These are phyloP conservation scores for Phoenix dactylifera DNA, from an alignment of 176 grass and related monocot species.

Conservation along the genomic window DNA sequence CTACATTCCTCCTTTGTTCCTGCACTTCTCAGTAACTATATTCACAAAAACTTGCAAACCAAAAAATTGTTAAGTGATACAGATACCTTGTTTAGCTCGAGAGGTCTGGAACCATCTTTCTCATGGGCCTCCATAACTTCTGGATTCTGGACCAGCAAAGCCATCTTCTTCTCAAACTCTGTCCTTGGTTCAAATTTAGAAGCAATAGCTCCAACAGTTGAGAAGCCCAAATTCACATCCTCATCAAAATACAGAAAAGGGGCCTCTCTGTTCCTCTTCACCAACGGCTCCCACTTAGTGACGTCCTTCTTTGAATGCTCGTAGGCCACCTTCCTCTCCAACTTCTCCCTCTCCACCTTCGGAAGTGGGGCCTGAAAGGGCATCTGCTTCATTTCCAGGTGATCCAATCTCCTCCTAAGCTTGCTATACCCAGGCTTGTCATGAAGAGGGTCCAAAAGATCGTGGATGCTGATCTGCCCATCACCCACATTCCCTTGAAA, in stretches of 20 bases:
- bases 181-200: constrained; percentile 62
- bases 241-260: constrained; percentile 68
- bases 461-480: constrained; percentile 53
- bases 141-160: constrained; percentile 26
- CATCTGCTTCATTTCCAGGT: constrained; percentile 51
- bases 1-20: too few relatives aligned
- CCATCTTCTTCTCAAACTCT: constrained; percentile 74
- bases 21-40: too few relatives aligned
- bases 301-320: constrained; percentile 33
- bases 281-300: constrained; percentile 50
- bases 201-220: constrained; percentile 72
- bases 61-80: neutral
- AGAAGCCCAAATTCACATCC: constrained; percentile 55
- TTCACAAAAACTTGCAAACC: too few relatives aligned
- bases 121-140: constrained; percentile 71
- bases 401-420: constrained; percentile 57
- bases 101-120: constrained; percentile 75
- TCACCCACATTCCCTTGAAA: constrained; percentile 31
- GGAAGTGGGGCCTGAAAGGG: constrained; percentile 50
- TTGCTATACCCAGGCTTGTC: constrained; percentile 71
- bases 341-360: constrained; percentile 48
- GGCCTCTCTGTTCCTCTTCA: constrained; percentile 71
- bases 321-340: constrained; percentile 44
- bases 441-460: constrained; percentile 70
- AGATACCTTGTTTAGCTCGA: constrained; percentile 88